A percentile compares a stretch with the other conserved stretches of the same genome.
phyloP scores from a whole-genome alignment of 2,329 filamentous ascomycete genomes.

The Apiospora kogelbergensis region DNA sequence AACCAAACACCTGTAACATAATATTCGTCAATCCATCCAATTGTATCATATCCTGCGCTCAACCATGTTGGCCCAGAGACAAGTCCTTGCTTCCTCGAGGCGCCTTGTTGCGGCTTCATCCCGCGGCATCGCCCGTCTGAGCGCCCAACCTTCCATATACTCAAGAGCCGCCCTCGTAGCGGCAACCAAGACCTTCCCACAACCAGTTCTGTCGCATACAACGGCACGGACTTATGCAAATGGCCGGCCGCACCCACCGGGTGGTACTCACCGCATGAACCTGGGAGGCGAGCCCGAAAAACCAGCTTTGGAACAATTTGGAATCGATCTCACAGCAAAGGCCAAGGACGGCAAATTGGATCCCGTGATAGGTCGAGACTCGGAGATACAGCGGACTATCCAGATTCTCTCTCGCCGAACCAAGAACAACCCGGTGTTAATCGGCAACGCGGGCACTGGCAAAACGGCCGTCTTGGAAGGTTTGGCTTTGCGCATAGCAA shows the following conservation, averaged over 20 bases:
- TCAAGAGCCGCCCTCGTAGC: slow-evolving; percentile 24
- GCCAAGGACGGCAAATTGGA: slow-evolving; percentile 90
- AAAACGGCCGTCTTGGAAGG: slow-evolving; percentile 95
- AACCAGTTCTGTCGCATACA: slow-evolving; percentile 20
- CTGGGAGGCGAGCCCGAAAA: slow-evolving; percentile 69
- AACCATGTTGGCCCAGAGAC: slow-evolving; percentile 40
- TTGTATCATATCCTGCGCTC: background rate
- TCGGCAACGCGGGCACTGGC: slow-evolving; percentile 85
- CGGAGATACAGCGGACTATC: slow-evolving; percentile 90
- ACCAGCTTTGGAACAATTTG: slow-evolving; percentile 85
- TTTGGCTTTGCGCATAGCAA: slow-evolving; percentile 83
- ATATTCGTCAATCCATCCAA: background rate
- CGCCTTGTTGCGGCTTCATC: slow-evolving; percentile 31
- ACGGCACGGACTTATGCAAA: slow-evolving; percentile 59
- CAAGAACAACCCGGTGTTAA: slow-evolving; percentile 95
- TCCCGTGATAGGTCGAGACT: slow-evolving; percentile 90
- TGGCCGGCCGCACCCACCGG: slow-evolving; percentile 81
- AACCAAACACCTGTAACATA: background rate
- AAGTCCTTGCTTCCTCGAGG: slow-evolving; percentile 35
- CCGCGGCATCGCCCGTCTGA: slow-evolving; percentile 23
- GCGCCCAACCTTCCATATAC: slow-evolving; percentile 18
- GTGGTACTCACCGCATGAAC: slow-evolving; percentile 93
- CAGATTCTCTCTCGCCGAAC: slow-evolving; percentile 90
- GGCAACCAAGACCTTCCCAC: slow-evolving; percentile 15
- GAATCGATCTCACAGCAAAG: slow-evolving; percentile 82